A percentile compares a stretch with the other conserved stretches of the same genome.
phyloP scores from a whole-genome alignment of 345 rosid species.

The Citrus reticulata region DNA sequence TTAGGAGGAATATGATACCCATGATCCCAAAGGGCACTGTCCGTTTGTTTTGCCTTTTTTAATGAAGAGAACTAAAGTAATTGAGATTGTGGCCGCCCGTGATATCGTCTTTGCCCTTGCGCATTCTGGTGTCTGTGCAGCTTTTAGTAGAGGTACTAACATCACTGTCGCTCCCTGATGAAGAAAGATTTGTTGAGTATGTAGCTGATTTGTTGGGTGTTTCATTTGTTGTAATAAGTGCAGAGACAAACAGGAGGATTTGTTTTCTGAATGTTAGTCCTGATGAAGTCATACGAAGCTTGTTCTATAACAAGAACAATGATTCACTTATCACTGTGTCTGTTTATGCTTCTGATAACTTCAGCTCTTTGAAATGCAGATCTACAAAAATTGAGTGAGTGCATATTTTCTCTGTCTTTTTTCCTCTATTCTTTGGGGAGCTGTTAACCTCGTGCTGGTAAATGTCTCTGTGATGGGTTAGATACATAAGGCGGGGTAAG shows the following conservation, averaged over 20 bases:
- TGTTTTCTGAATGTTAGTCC: conserved; percentile 86
- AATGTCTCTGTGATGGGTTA: conserved; percentile 25
- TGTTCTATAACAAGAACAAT: conserved; percentile 91
- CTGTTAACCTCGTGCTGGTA: neutral
- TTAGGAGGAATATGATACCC: conserved; percentile 96
- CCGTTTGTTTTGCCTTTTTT: conserved; percentile 78
- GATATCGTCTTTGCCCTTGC: conserved; percentile 96
- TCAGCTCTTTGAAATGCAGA: conserved; percentile 97
- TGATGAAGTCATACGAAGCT: conserved; percentile 89
- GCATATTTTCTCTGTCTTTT: neutral
- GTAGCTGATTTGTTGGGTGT: neutral
- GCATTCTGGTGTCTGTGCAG: conserved; percentile 90
- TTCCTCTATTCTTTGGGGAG: neutral
- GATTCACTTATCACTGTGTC: conserved; percentile 98
- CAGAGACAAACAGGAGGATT: conserved; percentile 82
- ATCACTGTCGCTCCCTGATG: neutral
- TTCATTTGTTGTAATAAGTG: conserved; percentile 11
- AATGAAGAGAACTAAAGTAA: conserved; percentile 85
- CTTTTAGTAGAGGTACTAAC: conserved; percentile 79
- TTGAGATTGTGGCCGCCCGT: conserved; percentile 94
- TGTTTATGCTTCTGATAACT: conserved; percentile 87
- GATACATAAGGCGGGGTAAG: conserved; percentile 86
- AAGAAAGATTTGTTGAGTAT: neutral
- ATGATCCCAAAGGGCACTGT: conserved; percentile 86
- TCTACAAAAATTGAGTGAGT: conserved; percentile 89